Conservation (phyloP, 202 grass and related monocot genomes). For the Miscanthus sacchariflorus region DNA sequence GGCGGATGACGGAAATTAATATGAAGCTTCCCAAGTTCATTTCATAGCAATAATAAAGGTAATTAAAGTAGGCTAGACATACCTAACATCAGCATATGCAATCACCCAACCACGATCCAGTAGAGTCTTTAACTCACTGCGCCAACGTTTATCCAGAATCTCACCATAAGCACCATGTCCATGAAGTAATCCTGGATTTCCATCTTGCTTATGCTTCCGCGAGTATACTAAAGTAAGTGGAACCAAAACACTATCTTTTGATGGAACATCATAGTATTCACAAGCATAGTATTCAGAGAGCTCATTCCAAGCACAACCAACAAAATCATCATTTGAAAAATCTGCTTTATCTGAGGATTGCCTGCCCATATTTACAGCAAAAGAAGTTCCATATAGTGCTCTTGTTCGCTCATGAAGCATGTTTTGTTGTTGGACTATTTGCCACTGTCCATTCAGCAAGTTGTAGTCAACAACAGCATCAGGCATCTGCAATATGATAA, state of each 20-base stretch:
- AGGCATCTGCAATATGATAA: constrained; percentile 73
- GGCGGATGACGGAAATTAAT: not conserved
- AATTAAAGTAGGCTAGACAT: constrained; percentile 17
- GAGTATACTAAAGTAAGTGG: constrained; percentile 89
- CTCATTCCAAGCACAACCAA: constrained; percentile 75
- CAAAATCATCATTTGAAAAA: constrained; percentile 53
- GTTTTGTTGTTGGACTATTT: constrained; percentile 94
- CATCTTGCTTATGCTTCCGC: constrained; percentile 79
- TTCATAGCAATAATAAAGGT: constrained; percentile 2
- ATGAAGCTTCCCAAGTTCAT: constrained; percentile 23
- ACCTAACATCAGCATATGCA: constrained; percentile 98
- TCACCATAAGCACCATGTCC: constrained; percentile 99
- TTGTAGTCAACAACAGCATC: constrained; percentile 98
- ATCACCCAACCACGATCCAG: constrained; percentile 93
- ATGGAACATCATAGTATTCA: constrained; percentile 83
- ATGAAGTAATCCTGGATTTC: constrained; percentile 88
- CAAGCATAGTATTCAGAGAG: constrained; percentile 93
- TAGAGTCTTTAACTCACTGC: constrained; percentile 92
- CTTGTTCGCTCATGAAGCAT: constrained; percentile 89
- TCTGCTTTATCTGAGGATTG: constrained; percentile 48
- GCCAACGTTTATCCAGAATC: constrained; percentile 86
- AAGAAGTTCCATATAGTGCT: constrained; percentile 74
- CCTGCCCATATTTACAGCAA: constrained; percentile 57
- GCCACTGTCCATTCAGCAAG: constrained; percentile 84
- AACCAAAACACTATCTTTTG: constrained; percentile 70